phyloP scores from a whole-genome alignment of 2,329 filamentous ascomycete genomes.

The Helicocarpus griseus region DNA sequence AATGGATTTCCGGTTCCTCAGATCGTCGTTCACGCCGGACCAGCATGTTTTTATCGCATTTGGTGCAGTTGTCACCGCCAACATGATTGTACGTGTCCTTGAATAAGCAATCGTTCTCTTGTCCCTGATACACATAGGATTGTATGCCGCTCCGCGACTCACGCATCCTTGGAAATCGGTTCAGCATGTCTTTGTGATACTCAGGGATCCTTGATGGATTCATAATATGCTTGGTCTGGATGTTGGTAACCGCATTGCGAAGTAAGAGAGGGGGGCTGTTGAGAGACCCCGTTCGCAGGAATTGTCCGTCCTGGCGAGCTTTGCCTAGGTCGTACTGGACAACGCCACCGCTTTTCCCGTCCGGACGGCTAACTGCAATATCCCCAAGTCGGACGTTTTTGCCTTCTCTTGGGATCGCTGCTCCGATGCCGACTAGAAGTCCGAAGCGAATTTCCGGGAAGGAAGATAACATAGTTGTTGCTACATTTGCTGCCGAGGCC shows the following conservation, averaged over 20 bases:
- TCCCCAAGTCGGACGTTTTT: constrained; percentile 19
- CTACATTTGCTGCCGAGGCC: constrained; percentile 8
- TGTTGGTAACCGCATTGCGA: background rate
- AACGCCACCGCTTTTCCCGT: constrained; percentile 13
- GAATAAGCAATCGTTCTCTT: constrained; percentile 3
- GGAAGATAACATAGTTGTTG: constrained; percentile 11
- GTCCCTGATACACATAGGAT: background rate
- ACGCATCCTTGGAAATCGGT: constrained; percentile 1
- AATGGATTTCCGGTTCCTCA: constrained; percentile 12
- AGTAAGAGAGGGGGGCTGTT: constrained; percentile 10
- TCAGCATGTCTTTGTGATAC: constrained; percentile 4
- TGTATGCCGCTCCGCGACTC: background rate
- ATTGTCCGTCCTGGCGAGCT: constrained; percentile 10
- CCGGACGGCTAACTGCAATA: constrained; percentile 14
- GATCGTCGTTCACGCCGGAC: constrained; percentile 8
- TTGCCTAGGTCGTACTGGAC: constrained; percentile 24
- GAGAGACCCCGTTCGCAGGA: constrained; percentile 15
- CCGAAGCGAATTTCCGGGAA: constrained; percentile 14
- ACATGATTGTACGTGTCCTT: constrained; percentile 3
- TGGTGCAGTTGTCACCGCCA: constrained; percentile 5
- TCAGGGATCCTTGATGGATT: background rate
- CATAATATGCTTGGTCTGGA: background rate
- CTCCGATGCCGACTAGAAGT: constrained; percentile 17
- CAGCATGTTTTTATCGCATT: constrained; percentile 13
- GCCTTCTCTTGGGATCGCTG: constrained; percentile 11